Conservation (phyloP, 352 stramenopile species). For the Phytophthora pini region DNA sequence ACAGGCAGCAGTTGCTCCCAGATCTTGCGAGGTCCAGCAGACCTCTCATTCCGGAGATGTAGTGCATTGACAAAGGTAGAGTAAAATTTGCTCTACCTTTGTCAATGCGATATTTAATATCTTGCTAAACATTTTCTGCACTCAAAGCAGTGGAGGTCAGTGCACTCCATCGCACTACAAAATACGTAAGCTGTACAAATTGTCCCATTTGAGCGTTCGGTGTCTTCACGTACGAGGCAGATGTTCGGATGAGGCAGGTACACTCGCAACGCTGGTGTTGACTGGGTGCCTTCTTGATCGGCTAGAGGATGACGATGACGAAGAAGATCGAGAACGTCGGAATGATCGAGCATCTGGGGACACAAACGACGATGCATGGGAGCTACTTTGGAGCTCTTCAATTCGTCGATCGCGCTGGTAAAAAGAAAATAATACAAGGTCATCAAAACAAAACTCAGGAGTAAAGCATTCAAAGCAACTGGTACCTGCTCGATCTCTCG, state of each 20-base stretch:
- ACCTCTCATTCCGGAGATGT: too few species aligned
- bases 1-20: too few species aligned
- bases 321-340: slow-evolving; percentile 43
- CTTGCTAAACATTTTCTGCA: too few species aligned
- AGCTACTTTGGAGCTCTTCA: slow-evolving; percentile 52
- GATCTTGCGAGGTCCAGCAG: too few species aligned
- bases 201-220: background rate
- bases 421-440: slow-evolving; percentile 3
- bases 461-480: background rate
- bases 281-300: slow-evolving; percentile 23
- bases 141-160: background rate
- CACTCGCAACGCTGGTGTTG: background rate
- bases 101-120: too few species aligned
- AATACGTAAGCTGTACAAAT: too few species aligned
- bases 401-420: slow-evolving; percentile 55
- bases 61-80: too few species aligned
- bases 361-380: slow-evolving; percentile 51
- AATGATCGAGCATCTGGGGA: slow-evolving; percentile 41
- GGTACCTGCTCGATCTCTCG: slow-evolving; percentile 80
- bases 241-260: slow-evolving; percentile 10
- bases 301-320: slow-evolving; percentile 48
- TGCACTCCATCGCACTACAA: background rate
- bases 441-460: slow-evolving; percentile 2
- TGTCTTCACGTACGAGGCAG: background rate
- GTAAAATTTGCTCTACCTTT: too few species aligned